These are phyloP conservation scores for Posidonia oceanica DNA, from an alignment of 116 monocot genomes.

Conservation along the genomic window DNA sequence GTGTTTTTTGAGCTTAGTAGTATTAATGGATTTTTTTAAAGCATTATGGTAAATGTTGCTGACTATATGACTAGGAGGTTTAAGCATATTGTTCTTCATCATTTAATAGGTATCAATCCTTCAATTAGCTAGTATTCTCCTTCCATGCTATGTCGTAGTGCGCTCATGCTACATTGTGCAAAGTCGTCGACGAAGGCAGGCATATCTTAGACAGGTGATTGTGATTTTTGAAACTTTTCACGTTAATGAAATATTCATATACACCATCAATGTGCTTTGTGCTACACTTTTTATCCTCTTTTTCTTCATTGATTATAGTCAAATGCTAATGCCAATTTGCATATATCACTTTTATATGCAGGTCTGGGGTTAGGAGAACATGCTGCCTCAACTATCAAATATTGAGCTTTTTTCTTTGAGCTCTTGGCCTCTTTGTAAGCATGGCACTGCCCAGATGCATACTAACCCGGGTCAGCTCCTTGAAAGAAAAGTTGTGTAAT, in stretches of 20 bases:
- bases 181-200: constrained; percentile 48
- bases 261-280: too few species aligned
- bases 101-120: constrained; percentile 47
- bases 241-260: not conserved
- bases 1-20: not conserved
- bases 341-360: not conserved
- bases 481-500: too few species aligned
- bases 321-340: too few species aligned
- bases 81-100: not conserved
- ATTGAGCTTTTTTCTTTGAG: too few species aligned
- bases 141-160: constrained; percentile 72
- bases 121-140: constrained; percentile 67
- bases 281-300: too few species aligned
- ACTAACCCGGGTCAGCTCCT: too few species aligned
- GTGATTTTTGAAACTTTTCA: not conserved
- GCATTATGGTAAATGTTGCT: not conserved
- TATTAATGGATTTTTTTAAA: not conserved
- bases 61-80: not conserved
- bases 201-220: constrained; percentile 9
- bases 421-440: too few species aligned
- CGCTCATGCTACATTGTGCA: constrained; percentile 65
- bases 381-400: too few species aligned
- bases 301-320: too few species aligned
- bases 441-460: too few species aligned
- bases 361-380: not conserved